phyloP scores from a whole-genome alignment of 2,329 filamentous ascomycete genomes.

The Byssothecium circinans region DNA sequence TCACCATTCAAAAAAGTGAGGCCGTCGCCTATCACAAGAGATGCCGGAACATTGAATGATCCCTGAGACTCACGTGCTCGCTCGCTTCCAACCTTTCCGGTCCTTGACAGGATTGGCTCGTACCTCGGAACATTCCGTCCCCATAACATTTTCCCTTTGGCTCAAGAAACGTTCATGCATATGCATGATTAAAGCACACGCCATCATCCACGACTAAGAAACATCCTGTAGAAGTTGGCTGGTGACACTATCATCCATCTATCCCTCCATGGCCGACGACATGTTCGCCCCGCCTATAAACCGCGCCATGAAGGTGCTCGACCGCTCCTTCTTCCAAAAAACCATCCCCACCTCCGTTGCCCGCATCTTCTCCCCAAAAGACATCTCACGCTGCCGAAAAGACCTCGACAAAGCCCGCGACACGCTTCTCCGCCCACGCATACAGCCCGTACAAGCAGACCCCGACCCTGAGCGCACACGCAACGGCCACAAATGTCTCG shows the following conservation, averaged over 20 bases:
- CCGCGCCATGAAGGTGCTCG: slow-evolving; percentile 76
- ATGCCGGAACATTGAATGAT: too few species aligned
- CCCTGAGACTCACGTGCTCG: neutral
- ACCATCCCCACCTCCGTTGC: slow-evolving; percentile 77
- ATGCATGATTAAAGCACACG: too few species aligned
- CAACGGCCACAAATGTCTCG: slow-evolving; percentile 48
- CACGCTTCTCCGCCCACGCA: slow-evolving; percentile 60
- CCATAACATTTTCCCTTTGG: neutral
- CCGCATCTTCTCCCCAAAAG: slow-evolving; percentile 70
- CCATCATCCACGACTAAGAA: too few species aligned
- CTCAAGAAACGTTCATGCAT: neutral
- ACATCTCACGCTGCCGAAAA: slow-evolving; percentile 72
- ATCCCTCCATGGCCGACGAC: slow-evolving; percentile 31
- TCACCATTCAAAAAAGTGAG: too few species aligned
- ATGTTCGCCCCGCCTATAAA: slow-evolving; percentile 81
- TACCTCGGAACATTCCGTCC: neutral
- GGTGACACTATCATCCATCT: too few species aligned
- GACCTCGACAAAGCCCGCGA: slow-evolving; percentile 67
- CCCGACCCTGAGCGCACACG: slow-evolving; percentile 61
- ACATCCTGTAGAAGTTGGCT: too few species aligned
- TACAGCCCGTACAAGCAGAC: slow-evolving; percentile 62
- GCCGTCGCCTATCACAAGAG: too few species aligned
- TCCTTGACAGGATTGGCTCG: neutral
- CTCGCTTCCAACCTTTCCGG: too few species aligned
- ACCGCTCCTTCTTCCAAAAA: slow-evolving; percentile 80